phyloP scores from a whole-genome alignment of 495 filamentous ascomycete genomes.

The Apodospora peruviana region DNA sequence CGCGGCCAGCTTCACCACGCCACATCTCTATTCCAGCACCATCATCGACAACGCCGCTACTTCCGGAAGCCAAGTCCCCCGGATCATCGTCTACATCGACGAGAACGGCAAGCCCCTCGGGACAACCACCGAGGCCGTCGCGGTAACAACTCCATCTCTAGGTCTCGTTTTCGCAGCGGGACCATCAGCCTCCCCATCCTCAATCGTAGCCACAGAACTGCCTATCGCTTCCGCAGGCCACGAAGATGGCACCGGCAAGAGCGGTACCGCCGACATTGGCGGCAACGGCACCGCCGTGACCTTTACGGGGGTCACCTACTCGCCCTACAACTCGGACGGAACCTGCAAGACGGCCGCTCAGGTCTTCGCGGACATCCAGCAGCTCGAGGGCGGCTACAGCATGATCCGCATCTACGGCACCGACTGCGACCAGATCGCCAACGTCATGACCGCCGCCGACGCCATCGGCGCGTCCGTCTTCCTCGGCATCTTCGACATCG shows the following conservation, averaged over 20 bases:
- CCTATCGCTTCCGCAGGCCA: no score
- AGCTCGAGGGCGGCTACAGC: slow-evolving; percentile 44
- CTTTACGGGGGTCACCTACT: slow-evolving; percentile 65
- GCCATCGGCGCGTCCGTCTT: slow-evolving; percentile 60
- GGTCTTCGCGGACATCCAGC: slow-evolving; percentile 57
- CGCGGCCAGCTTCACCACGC: no score
- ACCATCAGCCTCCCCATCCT: slow-evolving; percentile 3
- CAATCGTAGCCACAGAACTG: no score
- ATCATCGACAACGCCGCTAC: background rate
- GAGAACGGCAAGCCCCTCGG: slow-evolving; percentile 50
- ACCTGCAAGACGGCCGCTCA: slow-evolving; percentile 61
- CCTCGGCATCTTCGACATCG: slow-evolving; percentile 64
- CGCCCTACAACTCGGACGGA: slow-evolving; percentile 61
- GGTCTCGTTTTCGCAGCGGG: slow-evolving; percentile 10
- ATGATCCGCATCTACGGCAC: slow-evolving; percentile 74
- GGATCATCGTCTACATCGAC: slow-evolving; percentile 63
- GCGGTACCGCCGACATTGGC: no score
- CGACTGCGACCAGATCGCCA: slow-evolving; percentile 67
- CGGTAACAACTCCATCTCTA: background rate
- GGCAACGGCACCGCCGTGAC: slow-evolving; percentile 17
- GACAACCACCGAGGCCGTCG: slow-evolving; percentile 25
- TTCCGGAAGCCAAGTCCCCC: slow-evolving; percentile 13
- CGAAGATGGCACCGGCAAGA: no score
- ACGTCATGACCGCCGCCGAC: slow-evolving; percentile 54
- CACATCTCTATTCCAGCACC: no score